Conservation (phyloP, 2,329 filamentous ascomycete genomes). For the Didymella segeticola region DNA sequence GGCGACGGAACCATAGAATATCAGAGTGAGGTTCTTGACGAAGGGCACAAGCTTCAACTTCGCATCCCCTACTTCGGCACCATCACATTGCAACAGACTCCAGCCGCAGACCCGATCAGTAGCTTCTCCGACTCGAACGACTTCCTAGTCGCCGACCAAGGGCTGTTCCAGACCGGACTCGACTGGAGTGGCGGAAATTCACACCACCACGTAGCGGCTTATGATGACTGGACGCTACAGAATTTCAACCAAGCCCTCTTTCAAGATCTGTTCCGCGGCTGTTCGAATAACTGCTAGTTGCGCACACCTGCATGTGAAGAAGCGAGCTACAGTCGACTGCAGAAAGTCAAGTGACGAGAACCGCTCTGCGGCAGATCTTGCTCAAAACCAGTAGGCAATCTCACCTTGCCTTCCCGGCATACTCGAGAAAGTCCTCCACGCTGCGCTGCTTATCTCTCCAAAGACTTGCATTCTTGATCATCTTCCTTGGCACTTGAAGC, state of each 20-base stretch:
- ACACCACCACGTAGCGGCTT: neutral
- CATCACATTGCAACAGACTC: conserved; percentile 22
- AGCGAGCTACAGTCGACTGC: neutral
- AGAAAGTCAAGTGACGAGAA: neutral
- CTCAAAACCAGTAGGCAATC: neutral
- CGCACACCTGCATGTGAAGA: neutral
- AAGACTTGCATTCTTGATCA: neutral
- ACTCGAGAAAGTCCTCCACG: neutral
- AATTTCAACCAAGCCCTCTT: conserved; percentile 16
- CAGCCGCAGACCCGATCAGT: neutral
- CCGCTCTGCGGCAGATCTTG: too few relatives aligned
- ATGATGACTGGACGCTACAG: conserved; percentile 22
- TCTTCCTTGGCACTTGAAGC: neutral
- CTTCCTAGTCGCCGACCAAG: neutral
- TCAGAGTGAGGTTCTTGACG: conserved; percentile 25
- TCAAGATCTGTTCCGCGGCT: neutral
- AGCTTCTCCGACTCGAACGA: neutral
- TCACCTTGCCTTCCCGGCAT: neutral
- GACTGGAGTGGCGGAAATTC: neutral
- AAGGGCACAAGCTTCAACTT: conserved; percentile 14
- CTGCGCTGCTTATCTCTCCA: neutral
- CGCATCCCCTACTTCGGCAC: conserved; percentile 27
- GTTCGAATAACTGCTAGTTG: neutral
- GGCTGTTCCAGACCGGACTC: neutral
- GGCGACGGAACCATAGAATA: conserved; percentile 27